Evolutionary conservation across 2,329 filamentous ascomycete species (phyloP).

Genomic region (Stagonosporopsis vannaccii): DNA sequence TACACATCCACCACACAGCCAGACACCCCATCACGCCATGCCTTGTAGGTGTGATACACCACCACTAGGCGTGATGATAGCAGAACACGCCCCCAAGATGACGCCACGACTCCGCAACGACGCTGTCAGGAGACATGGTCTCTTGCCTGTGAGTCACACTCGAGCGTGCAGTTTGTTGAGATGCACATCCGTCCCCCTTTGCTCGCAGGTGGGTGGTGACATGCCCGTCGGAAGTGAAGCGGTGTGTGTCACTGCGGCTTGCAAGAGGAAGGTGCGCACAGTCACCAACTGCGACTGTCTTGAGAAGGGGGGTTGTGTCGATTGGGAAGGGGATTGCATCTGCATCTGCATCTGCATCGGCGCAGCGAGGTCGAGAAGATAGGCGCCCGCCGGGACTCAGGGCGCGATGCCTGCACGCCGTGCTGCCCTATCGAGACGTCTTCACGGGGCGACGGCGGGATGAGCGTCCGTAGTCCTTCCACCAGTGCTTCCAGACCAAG

Average conservation of each 20-base stretch:
- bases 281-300: not conserved
- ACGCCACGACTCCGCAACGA: not conserved
- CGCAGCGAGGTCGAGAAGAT: no score
- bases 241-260: slow-evolving; percentile 18
- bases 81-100: not conserved
- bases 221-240: slow-evolving; percentile 1
- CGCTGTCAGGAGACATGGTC: not conserved
- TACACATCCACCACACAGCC: no score
- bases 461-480: slow-evolving; percentile 8
- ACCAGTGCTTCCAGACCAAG: slow-evolving; percentile 1
- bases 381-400: slow-evolving; percentile 7
- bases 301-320: not conserved
- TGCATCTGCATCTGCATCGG: not conserved
- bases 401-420: not conserved
- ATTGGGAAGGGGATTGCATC: not conserved
- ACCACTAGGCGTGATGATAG: not conserved
- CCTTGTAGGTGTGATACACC: not conserved
- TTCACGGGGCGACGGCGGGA: slow-evolving; percentile 7
- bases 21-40: not conserved
- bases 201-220: slow-evolving; percentile 1
- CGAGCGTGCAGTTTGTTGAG: slow-evolving; percentile 4
- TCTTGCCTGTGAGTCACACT: not conserved
- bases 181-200: not conserved
- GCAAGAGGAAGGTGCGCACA: slow-evolving; percentile 6
- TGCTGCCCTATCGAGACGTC: not conserved